phyloP scores from a whole-genome alignment of 2,329 filamentous ascomycete species.

The Cercospora beticola region DNA sequence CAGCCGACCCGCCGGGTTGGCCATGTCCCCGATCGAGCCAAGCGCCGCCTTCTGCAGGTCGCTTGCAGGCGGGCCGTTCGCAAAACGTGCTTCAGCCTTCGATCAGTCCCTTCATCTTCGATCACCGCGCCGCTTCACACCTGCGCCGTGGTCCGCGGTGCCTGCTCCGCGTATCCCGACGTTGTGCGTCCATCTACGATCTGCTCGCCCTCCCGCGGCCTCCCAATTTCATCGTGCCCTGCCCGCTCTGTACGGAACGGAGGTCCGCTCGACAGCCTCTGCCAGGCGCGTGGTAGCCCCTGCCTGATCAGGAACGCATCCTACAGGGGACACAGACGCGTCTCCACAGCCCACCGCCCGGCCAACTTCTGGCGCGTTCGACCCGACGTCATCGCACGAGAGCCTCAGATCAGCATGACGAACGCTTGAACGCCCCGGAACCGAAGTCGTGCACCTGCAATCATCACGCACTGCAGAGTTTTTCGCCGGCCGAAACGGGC shows the following conservation, averaged over 20 bases:
- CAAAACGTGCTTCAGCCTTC: slow-evolving; percentile 12
- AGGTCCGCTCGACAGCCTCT: neutral
- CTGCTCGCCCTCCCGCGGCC: neutral
- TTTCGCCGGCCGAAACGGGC: neutral
- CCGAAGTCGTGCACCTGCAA: neutral
- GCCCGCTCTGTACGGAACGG: slow-evolving; percentile 1
- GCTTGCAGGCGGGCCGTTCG: slow-evolving; percentile 7
- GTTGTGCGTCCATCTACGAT: slow-evolving; percentile 4
- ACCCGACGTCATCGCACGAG: slow-evolving; percentile 3
- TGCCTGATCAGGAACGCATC: neutral
- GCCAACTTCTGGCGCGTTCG: neutral
- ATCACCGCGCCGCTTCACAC: neutral
- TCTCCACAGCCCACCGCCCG: neutral
- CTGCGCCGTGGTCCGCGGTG: slow-evolving; percentile 4
- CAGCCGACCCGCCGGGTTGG: slow-evolving; percentile 10
- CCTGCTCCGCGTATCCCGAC: slow-evolving; percentile 7
- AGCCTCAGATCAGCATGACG: slow-evolving; percentile 6
- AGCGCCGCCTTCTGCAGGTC: neutral
- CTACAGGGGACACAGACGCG: neutral
- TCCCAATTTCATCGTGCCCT: neutral
- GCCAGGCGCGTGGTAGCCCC: neutral
- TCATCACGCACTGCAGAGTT: neutral
- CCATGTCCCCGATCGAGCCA: slow-evolving; percentile 9
- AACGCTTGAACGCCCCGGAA: neutral
- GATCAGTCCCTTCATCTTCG: slow-evolving; percentile 10